phyloP scores from a whole-genome alignment of 164 flowering plant species.

The Dillenia suffruticosa region DNA sequence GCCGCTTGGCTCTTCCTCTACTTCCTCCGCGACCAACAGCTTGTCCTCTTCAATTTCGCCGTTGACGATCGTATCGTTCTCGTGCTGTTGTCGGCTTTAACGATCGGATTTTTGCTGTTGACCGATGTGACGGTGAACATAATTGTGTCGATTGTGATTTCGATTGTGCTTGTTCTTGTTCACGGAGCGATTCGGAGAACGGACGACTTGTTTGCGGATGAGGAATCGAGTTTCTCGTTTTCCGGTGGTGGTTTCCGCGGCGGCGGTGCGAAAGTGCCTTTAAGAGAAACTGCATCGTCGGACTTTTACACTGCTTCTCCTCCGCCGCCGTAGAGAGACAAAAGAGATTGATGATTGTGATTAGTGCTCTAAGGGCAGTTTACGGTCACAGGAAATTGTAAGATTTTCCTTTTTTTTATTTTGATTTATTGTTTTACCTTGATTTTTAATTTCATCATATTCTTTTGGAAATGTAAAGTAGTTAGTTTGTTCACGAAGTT shows the following conservation, averaged over 20 bases:
- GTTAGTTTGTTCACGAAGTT: too few species aligned
- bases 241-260: background rate
- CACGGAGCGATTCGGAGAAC: slow-evolving; percentile 42
- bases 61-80: slow-evolving; percentile 39
- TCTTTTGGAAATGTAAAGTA: too few species aligned
- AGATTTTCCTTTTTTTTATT: too few species aligned
- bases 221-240: slow-evolving; percentile 12
- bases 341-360: too few species aligned
- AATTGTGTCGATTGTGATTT: slow-evolving; percentile 27
- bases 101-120: slow-evolving; percentile 31
- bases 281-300: slow-evolving; percentile 19
- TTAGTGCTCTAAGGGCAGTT: too few species aligned
- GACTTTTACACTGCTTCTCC: slow-evolving; percentile 5
- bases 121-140: slow-evolving; percentile 38
- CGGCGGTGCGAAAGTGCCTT: slow-evolving; percentile 2
- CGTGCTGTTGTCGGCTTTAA: slow-evolving; percentile 23
- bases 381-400: too few species aligned
- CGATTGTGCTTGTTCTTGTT: slow-evolving; percentile 22
- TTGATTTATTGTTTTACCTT: too few species aligned
- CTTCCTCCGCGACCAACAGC: slow-evolving; percentile 46
- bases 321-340: too few species aligned
- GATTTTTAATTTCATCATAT: too few species aligned
- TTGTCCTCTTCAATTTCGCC: slow-evolving; percentile 19
- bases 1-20: slow-evolving; percentile 53
- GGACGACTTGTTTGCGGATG: slow-evolving; percentile 35